These are phyloP conservation scores for Ustilago sp. DNA, from an alignment of 1,284 basidiomycete genomes.

Conservation along the genomic window DNA sequence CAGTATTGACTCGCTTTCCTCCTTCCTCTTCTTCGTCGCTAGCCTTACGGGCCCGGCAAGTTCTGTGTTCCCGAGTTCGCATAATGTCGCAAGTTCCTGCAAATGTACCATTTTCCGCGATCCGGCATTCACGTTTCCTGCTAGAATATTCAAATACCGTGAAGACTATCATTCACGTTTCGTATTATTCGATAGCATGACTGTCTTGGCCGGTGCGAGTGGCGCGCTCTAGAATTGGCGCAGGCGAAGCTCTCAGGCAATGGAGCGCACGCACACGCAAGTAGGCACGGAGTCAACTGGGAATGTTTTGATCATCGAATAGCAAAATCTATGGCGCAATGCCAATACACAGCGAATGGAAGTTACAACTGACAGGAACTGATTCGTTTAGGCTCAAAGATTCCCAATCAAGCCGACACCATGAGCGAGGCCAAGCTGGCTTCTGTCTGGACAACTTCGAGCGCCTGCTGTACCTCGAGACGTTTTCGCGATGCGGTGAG, in stretches of 20 bases:
- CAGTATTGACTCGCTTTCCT: slow-evolving; percentile 7
- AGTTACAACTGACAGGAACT: background rate
- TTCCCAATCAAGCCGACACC: slow-evolving; percentile 58
- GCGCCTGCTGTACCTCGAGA: slow-evolving; percentile 90
- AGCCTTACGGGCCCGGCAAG: slow-evolving; percentile 95
- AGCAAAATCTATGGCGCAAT: background rate
- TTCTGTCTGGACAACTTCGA: slow-evolving; percentile 89
- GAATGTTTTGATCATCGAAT: background rate
- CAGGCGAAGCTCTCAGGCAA: background rate
- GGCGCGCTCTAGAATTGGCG: background rate
- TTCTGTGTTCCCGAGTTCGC: slow-evolving; percentile 87
- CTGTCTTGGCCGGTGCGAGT: too few relatives aligned
- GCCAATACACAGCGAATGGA: slow-evolving; percentile 1
- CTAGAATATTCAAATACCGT: slow-evolving; percentile 34
- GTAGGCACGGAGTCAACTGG: background rate
- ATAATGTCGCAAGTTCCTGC: slow-evolving; percentile 14
- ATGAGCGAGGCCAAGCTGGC: slow-evolving; percentile 75
- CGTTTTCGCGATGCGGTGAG: slow-evolving; percentile 86
- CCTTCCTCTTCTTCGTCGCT: slow-evolving; percentile 7
- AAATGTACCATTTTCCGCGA: slow-evolving; percentile 7
- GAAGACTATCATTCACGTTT: background rate
- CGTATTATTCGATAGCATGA: too few relatives aligned
- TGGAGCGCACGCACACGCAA: background rate
- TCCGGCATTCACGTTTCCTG: background rate
- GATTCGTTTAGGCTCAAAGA: background rate